Evolutionary conservation across 139 green algal species (phyloP), one percentile per base, ranked within the genome.

Genomic region (Nannochloris sp.): DNA sequence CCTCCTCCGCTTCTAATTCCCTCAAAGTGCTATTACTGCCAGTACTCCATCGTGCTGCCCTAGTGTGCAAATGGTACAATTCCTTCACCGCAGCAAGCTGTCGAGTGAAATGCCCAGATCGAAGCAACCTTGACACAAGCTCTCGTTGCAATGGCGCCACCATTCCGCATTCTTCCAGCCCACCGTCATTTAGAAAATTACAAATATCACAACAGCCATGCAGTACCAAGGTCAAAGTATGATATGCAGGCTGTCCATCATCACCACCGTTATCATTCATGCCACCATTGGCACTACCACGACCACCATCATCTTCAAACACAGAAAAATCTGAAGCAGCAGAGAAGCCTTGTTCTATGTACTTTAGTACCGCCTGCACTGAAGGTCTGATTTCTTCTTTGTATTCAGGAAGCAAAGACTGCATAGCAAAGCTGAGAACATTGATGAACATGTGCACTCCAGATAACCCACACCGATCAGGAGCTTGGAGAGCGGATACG

Each of bases 101-200:
- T 54, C 82, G 83, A 38, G 76, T 81, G 76, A 93, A 92, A 67
- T 68, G 78, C n/a, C 60, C 61, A 2, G 76, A 86, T n/a, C 60
- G 68, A 65, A 95, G 70, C 86, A 93, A 76, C 27, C 73, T 51
- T 46, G 56, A 14, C 9, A 91, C 60, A 37, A 91, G 81, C 19
- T 54, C 37, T 5, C 12, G 37, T 45, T 12, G 37, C 37, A 45
- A 45, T 12, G 37, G 12, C 37, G 12, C 37, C 37, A 45, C 12
- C 37, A 45, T 9, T 45, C 37, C 12, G 37, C 37, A n/a, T n/a
- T n/a, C n/a, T n/a, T n/a, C 37, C 37, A 45, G 9, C 37, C 37
- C 12, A 12, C 37, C 37, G 37, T 45, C 37, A 45, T 45, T 19
- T 12, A 45, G 9, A 12, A 9, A 19, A 19, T 45, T 12, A 19